Evolutionary conservation across 768 basidiomycete species (phyloP), one percentile per base, ranked within the genome.

Genomic region (Macrocybe gigantea): DNA sequence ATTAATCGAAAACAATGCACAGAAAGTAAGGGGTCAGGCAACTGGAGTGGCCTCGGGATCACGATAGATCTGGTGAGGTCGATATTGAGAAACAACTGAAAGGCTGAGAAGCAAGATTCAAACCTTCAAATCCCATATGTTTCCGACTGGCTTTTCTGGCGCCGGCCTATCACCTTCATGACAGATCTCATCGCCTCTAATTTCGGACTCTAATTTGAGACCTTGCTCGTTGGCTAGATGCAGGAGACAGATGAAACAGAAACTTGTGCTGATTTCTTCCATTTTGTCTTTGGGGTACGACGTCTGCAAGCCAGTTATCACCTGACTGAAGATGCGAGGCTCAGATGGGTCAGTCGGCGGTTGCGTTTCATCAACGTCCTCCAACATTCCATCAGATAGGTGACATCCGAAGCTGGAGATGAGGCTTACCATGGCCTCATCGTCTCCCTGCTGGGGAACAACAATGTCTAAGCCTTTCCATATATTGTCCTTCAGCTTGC

Each of bases 191-290:
- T 53, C 35, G 5, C 71, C 63, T 51, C 69, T 53, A 32, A 69
- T 55, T 10, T 70, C 58, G 40, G 80, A 64, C 63, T 79, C 87
- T 33, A 99, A 77, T 60, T 86, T 88, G 42, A 98, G 73, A 1
- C 95, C 96, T 58, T 92, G 88, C 67, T 98, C 96, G 62, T 99
- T 98, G 12, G 95, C 95, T 38, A 98, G 69, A 70, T 98, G 96
- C 12, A 99, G 71, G 22, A 98, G 71, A 60, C 96, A 98, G 63
- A 98, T 99, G 72, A 98, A 99, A 64, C 95, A 98, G 82, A 95
- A 98, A 54, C 92, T 95, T 11, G 96, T 98, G 63, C 93, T 96
- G 61, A 98, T 96, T 54, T 99, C 96, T 36, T 87, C 87, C 86
- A 98, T 88, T 72, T 95, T 97, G 38, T 97, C 94, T 49, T 70